Percentiles rank a stretch among this genome's conserved stretches.
Evolutionary conservation across 441 rosid genomes (phyloP).

Genomic region (Adansonia madagascariensis): DNA sequence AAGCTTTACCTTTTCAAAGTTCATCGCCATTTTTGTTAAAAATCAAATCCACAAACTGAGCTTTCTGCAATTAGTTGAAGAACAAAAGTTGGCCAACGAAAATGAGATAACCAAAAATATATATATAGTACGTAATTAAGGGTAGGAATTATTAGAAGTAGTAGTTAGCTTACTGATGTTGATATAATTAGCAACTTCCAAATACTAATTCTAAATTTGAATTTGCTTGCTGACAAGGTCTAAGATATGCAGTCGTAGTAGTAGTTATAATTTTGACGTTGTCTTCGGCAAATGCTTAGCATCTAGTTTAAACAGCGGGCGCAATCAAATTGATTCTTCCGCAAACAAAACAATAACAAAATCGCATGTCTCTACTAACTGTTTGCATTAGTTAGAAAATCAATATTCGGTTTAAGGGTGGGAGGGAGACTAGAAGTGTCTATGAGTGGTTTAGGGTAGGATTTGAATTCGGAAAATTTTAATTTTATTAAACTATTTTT

Average conservation of each 20-base stretch:
- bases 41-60: background rate
- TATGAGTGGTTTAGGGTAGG: no score
- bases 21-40: background rate
- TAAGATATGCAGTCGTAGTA: background rate
- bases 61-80: background rate
- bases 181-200: background rate
- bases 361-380: background rate
- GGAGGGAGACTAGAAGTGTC: background rate
- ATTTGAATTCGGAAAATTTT: no score
- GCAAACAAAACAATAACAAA: background rate
- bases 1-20: background rate
- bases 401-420: background rate
- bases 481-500: no score
- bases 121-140: background rate
- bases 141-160: background rate
- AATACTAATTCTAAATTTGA: background rate
- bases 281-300: background rate
- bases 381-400: background rate
- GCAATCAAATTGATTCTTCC: background rate
- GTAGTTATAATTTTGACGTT: background rate
- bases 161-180: background rate
- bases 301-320: background rate
- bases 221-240: constrained; percentile 32
- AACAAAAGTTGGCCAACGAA: background rate
- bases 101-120: background rate